These are phyloP conservation scores for Colletotrichum tofieldiae DNA, from an alignment of 2,329 filamentous ascomycete species.

Conservation along the genomic window DNA sequence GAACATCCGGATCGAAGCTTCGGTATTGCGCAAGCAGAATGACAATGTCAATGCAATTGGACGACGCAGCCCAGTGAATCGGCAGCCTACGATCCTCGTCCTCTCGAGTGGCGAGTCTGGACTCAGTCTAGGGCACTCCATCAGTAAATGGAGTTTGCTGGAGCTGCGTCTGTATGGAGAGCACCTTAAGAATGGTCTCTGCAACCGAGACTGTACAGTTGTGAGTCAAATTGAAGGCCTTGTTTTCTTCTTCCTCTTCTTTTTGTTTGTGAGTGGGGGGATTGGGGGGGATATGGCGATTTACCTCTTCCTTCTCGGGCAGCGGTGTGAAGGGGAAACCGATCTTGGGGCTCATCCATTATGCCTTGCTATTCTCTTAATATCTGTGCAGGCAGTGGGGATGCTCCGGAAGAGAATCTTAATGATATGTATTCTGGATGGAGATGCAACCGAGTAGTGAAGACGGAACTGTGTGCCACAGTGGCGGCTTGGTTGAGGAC, in stretches of 20 bases:
- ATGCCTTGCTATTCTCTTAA: background rate
- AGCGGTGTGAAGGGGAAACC: conserved; percentile 90
- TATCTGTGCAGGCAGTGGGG: too few species aligned
- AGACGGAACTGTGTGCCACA: background rate
- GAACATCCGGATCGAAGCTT: conserved; percentile 86
- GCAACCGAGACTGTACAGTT: conserved; percentile 73
- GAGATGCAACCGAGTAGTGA: background rate
- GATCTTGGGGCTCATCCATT: conserved; percentile 62
- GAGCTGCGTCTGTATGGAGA: conserved; percentile 50
- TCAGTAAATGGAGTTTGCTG: background rate
- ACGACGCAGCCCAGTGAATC: conserved; percentile 94
- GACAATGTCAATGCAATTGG: conserved; percentile 83
- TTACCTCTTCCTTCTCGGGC: conserved; percentile 87
- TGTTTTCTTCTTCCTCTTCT: background rate
- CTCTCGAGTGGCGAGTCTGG: conserved; percentile 78
- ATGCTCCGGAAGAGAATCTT: background rate
- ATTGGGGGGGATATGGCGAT: conserved; percentile 44
- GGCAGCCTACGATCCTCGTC: conserved; percentile 93
- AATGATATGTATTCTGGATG: background rate
- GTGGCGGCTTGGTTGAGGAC: background rate
- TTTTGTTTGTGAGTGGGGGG: too few species aligned
- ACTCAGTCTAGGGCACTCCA: conserved; percentile 73
- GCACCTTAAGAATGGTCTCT: conserved; percentile 70
- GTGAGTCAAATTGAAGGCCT: background rate
- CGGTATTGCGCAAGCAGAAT: conserved; percentile 79